A percentile compares a stretch with the other conserved stretches of the same genome.
Conservation (phyloP, 306 rosid species). For the Malus fusca region DNA sequence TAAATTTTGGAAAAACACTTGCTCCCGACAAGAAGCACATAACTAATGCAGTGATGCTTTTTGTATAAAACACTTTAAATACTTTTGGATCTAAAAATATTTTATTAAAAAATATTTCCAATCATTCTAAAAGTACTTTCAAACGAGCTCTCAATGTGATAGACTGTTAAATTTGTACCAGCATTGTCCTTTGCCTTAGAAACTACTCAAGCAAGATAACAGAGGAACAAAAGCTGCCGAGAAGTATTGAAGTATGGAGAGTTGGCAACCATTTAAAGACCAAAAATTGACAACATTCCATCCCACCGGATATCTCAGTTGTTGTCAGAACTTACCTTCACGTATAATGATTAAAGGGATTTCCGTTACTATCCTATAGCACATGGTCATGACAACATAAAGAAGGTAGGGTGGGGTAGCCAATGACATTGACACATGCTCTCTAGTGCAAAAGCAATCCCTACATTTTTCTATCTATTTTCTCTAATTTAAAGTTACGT, state of each 20-base stretch:
- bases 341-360: constrained; percentile 20
- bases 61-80: no score
- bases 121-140: no score
- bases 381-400: constrained; percentile 19
- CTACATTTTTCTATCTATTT: no score
- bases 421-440: constrained; percentile 14
- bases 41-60: no score
- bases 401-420: not conserved
- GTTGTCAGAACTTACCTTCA: constrained; percentile 17
- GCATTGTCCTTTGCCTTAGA: constrained; percentile 10
- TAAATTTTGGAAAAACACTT: no score
- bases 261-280: not conserved
- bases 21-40: no score
- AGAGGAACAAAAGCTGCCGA: not conserved
- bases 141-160: no score
- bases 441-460: not conserved
- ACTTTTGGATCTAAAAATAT: no score
- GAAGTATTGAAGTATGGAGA: not conserved
- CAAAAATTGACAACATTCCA: constrained; percentile 14
- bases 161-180: not conserved
- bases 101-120: no score
- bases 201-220: constrained; percentile 9
- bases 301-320: constrained; percentile 1
- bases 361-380: constrained; percentile 10
- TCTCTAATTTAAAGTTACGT: no score